Base-by-base conservation (phyloP, 352 stramenopile genomes). In the Phytopythium cucurbitacearum region DNA sequence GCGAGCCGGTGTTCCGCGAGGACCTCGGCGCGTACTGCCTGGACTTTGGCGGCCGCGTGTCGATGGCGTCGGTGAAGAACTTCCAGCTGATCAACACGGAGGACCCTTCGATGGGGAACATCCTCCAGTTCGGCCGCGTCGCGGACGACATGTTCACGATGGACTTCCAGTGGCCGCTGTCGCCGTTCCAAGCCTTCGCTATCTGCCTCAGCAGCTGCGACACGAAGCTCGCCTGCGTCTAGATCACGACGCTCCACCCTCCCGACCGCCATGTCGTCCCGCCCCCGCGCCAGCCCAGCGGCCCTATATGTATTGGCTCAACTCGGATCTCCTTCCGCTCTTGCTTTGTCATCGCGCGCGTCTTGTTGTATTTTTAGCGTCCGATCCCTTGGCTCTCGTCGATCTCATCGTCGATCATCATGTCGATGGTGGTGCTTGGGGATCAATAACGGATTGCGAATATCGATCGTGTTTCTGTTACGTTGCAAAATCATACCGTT, bases 71-170 rank as follows among this genome's bases (percentile, higher is more conserved):
- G 37, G 84, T 92, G n/a, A 95, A 95, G 60, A 95, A 96, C 59
- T 93, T 96, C 61, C 85, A 95, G 72, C 64, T 96, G 11, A 89
- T 94, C 53, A 88, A 85, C 54, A 74, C 77, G 12, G 78, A 93
- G 41, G 83, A 91, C 51, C 79, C 83, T 15, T 87, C 76, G 3
- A 92, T 92, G 82, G 80, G 80, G 49, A 91, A 93, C 52, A 87
- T 95, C 21, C 62, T 96, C 9, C 87, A 95, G 64, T 96, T 96
- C 59, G 84, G 85, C 13, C 85, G 86, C 54, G 85, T 96, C 33
- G 80, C 95, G 40, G 80, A 94, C 62, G 83, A 96, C 64, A 91
- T 91, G 75, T 96, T 95, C 55, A 93, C 85, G 51, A 93, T 96
- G 80, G 87, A 96, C 62, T 96, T 94, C 62, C 78, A 91, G 62